phyloP scores from a whole-genome alignment of 192 early-diverging fungal genomes.

The Borealophlyctis nickersoniae region DNA sequence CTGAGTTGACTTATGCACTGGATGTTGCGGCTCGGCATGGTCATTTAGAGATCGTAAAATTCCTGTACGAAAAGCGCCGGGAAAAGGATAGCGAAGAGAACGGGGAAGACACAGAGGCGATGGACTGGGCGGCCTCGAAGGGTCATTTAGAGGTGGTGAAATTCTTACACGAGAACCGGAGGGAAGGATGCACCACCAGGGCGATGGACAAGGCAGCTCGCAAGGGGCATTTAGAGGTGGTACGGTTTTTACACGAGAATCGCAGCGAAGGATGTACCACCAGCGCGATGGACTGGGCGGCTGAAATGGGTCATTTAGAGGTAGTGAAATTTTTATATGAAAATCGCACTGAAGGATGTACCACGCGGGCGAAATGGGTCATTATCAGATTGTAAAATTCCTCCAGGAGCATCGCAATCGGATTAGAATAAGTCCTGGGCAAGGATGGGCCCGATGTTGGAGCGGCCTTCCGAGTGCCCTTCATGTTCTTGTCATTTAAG shows the following conservation, averaged over 20 bases:
- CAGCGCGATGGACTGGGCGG: conserved; percentile 29
- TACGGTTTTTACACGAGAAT: conserved; percentile 14
- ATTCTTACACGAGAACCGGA: conserved; percentile 11
- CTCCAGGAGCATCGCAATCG: no score
- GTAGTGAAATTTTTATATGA: conserved; percentile 29
- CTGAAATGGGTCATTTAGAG: conserved; percentile 16
- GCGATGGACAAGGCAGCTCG: conserved; percentile 25
- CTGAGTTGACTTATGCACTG: conserved; percentile 16
- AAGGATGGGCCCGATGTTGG: no score
- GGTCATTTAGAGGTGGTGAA: conserved; percentile 19
- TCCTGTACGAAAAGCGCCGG: conserved; percentile 7
- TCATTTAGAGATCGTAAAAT: conserved; percentile 19
- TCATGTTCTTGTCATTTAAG: no score
- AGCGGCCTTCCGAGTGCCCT: no score
- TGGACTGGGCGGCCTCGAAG: conserved; percentile 21
- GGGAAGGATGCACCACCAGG: conserved; percentile 15
- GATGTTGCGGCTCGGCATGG: conserved; percentile 24
- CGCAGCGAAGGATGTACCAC: conserved; percentile 18
- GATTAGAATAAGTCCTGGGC: no score
- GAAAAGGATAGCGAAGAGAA: conserved; percentile 23
- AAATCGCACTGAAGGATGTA: conserved; percentile 29
- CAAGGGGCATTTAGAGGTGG: conserved; percentile 24
- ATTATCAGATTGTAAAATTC: background rate
- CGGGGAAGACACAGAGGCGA: conserved; percentile 25
- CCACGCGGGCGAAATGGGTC: background rate